Percentiles rank a stretch among this genome's conserved stretches.
Conservation (phyloP, 2,329 filamentous ascomycete species). For the Penicillium sp. region DNA sequence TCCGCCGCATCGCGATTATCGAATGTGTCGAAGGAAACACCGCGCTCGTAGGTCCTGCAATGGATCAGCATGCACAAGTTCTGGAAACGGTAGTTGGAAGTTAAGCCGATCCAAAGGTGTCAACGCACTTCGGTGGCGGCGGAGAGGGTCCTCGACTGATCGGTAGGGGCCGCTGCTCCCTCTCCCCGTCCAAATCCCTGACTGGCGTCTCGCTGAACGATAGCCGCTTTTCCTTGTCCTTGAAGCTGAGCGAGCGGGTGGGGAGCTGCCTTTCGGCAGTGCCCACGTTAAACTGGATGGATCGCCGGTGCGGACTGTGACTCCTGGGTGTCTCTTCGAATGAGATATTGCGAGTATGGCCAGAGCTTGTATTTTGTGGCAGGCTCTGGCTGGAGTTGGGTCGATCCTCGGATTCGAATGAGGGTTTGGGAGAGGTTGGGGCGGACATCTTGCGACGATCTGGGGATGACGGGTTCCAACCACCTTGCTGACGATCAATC, state of each 20-base stretch:
- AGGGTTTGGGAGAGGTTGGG: constrained; percentile 18
- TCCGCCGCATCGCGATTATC: constrained; percentile 64
- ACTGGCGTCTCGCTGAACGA: constrained; percentile 20
- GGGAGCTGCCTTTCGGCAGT: constrained; percentile 29
- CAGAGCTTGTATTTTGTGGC: constrained; percentile 11
- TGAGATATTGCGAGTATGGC: constrained; percentile 24
- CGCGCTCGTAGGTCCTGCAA: constrained; percentile 60
- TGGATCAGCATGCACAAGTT: constrained; percentile 6
- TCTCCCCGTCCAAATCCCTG: constrained; percentile 23
- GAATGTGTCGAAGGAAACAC: constrained; percentile 74
- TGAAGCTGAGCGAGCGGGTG: constrained; percentile 28
- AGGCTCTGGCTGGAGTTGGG: constrained; percentile 12
- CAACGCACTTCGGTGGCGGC: constrained; percentile 42
- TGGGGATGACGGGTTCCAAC: background rate
- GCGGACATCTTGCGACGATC: constrained; percentile 17
- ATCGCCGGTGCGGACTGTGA: constrained; percentile 33
- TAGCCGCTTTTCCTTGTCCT: constrained; percentile 27
- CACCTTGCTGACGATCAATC: constrained; percentile 1
- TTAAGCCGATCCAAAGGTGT: background rate
- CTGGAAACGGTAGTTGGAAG: too few relatives aligned
- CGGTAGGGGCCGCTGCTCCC: constrained; percentile 24
- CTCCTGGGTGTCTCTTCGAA: constrained; percentile 20
- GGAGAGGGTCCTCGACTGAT: constrained; percentile 36
- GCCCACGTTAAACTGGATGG: constrained; percentile 41
- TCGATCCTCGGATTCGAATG: constrained; percentile 21